Evolutionary conservation across 2,329 filamentous ascomycete genomes (phyloP).

Genomic region (Immersiporthe knoxdaviesiana): DNA sequence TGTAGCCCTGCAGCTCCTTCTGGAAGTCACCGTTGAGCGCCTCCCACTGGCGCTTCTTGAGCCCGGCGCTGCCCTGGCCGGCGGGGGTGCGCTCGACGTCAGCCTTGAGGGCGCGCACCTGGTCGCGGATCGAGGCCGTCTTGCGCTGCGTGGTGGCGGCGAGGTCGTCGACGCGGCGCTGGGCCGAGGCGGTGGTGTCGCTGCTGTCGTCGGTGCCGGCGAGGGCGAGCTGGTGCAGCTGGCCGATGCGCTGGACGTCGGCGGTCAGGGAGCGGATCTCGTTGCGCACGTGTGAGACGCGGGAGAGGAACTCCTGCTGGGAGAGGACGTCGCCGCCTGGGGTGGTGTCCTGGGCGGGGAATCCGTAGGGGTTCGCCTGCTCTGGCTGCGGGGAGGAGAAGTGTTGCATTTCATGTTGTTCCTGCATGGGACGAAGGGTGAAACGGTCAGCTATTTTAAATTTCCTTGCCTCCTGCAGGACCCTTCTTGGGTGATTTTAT

Average conservation of each 20-base stretch:
- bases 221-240: conserved; percentile 72
- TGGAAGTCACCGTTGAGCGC: conserved; percentile 74
- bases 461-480: not conserved
- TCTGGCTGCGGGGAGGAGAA: conserved; percentile 44
- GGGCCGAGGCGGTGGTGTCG: conserved; percentile 39
- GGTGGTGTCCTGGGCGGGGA: conserved; percentile 26
- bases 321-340: conserved; percentile 48
- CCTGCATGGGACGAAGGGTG: conserved; percentile 34
- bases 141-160: conserved; percentile 71
- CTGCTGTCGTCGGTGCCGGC: conserved; percentile 60
- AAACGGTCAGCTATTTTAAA: not conserved
- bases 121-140: conserved; percentile 76
- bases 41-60: conserved; percentile 72
- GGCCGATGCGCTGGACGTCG: conserved; percentile 69
- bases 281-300: conserved; percentile 67
- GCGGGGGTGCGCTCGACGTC: conserved; percentile 64
- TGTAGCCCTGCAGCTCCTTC: conserved; percentile 70
- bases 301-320: conserved; percentile 69
- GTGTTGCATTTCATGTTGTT: conserved; percentile 57
- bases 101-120: conserved; percentile 75
- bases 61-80: conserved; percentile 58
- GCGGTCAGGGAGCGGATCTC: conserved; percentile 69
- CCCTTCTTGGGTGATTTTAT: not conserved
- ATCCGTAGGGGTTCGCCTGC: conserved; percentile 34
- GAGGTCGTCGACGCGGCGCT: conserved; percentile 65